Evolutionary conservation across 306 rosid genomes (phyloP).

Genomic region (Casuarina cunninghamiana): DNA sequence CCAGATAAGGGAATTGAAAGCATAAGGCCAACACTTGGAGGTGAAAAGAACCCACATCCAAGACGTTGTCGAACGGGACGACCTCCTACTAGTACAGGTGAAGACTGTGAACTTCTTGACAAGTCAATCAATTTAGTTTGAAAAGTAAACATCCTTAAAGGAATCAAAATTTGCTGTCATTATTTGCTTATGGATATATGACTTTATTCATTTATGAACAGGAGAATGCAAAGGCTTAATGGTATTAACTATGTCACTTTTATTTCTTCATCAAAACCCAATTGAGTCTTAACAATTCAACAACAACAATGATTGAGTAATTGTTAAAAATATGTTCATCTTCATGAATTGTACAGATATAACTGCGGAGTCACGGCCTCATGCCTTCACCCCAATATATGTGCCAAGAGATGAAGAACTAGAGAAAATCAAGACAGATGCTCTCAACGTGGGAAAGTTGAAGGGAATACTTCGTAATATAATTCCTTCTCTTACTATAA

Average conservation of each 20-base stretch:
- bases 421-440: slow-evolving; percentile 12
- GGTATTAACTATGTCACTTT: too few species aligned
- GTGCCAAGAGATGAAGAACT: slow-evolving; percentile 26
- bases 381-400: background rate
- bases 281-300: too few species aligned
- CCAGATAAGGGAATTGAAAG: slow-evolving; percentile 19
- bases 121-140: too few species aligned
- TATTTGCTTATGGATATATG: too few species aligned
- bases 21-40: slow-evolving; percentile 35
- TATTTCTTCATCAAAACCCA: too few species aligned
- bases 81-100: slow-evolving; percentile 16
- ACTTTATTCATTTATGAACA: too few species aligned
- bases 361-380: background rate
- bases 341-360: background rate
- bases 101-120: too few species aligned
- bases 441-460: slow-evolving; percentile 11
- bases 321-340: background rate
- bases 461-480: slow-evolving; percentile 15
- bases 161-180: too few species aligned
- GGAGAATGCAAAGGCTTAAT: too few species aligned
- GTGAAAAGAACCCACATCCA: slow-evolving; percentile 29
- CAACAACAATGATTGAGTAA: too few species aligned
- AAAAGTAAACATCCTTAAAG: background rate
- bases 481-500: background rate
- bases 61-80: slow-evolving; percentile 48